Evolutionary conservation across 2,329 filamentous ascomycete species (phyloP).

Genomic region (Aspergillus ibericus): DNA sequence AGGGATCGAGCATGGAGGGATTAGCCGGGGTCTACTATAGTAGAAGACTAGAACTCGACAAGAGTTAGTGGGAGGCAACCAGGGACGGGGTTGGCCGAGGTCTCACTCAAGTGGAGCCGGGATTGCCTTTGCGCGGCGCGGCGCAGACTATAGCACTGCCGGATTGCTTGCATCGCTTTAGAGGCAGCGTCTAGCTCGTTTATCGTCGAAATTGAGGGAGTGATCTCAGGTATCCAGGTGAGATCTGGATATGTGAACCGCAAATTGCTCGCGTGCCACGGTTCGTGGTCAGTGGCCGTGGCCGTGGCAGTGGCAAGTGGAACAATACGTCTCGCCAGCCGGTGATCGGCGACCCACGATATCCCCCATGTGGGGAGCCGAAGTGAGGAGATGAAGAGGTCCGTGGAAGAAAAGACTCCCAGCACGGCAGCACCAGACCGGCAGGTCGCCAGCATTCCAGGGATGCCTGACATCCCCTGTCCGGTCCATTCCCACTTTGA

Average conservation of each 20-base stretch:
- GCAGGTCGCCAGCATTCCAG: not conserved
- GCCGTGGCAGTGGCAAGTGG: not conserved
- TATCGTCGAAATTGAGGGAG: no score
- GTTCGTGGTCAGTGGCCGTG: not conserved
- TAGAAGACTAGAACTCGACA: no score
- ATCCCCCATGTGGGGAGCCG: not conserved
- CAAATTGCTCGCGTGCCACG: no score
- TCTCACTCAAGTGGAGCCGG: not conserved
- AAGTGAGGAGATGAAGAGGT: slow-evolving; percentile 1
- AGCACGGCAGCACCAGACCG: not conserved
- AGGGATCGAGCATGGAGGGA: no score
- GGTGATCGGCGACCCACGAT: not conserved
- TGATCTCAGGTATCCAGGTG: no score
- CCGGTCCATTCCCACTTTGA: not conserved
- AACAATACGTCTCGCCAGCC: not conserved
- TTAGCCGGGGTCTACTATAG: no score
- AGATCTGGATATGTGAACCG: no score
- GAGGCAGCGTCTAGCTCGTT: no score
- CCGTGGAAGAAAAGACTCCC: not conserved
- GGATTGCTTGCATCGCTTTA: no score
- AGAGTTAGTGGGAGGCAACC: not conserved
- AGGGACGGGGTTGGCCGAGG: not conserved
- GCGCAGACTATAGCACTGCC: not conserved
- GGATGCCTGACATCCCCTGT: not conserved
- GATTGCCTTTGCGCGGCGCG: not conserved